Evolutionary conservation across 352 stramenopile genomes (phyloP).

Genomic region (Globisporangium camurandrum): DNA sequence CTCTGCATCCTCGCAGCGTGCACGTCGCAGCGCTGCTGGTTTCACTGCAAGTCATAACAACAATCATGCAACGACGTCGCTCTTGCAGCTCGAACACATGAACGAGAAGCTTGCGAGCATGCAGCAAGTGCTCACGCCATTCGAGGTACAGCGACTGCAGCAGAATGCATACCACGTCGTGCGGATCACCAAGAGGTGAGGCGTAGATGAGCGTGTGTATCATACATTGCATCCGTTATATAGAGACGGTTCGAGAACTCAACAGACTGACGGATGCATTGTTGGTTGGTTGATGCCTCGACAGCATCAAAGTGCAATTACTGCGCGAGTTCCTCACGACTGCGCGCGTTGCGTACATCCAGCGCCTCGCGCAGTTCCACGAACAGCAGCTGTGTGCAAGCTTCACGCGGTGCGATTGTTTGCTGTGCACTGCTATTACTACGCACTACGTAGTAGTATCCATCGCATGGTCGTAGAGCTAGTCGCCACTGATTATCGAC

Average conservation of each 20-base stretch:
- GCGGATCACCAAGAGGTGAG: slow-evolving; percentile 55
- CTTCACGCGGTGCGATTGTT: slow-evolving; percentile 31
- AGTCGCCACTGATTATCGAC: too few species aligned
- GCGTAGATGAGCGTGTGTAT: too few species aligned
- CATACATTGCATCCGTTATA: too few species aligned
- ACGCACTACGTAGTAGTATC: too few species aligned
- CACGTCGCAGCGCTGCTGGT: not conserved
- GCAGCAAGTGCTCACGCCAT: slow-evolving; percentile 71
- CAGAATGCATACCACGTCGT: slow-evolving; percentile 52
- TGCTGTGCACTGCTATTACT: too few species aligned
- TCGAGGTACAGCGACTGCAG: slow-evolving; percentile 70
- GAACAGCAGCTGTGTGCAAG: slow-evolving; percentile 38
- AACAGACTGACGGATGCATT: slow-evolving; percentile 1
- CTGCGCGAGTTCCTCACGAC: slow-evolving; percentile 37
- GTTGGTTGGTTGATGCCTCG: too few species aligned
- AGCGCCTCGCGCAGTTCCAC: slow-evolving; percentile 33
- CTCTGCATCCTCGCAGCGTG: too few species aligned
- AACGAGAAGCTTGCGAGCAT: slow-evolving; percentile 55
- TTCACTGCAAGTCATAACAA: slow-evolving; percentile 3
- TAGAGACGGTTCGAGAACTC: not conserved
- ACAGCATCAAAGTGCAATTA: slow-evolving; percentile 53
- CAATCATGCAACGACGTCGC: slow-evolving; percentile 5
- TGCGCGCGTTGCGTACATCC: slow-evolving; percentile 35
- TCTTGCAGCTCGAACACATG: slow-evolving; percentile 40
- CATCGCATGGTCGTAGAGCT: too few species aligned